Conservation (phyloP, 2,329 filamentous ascomycete species). For the Xylariomycetidae sp. region DNA sequence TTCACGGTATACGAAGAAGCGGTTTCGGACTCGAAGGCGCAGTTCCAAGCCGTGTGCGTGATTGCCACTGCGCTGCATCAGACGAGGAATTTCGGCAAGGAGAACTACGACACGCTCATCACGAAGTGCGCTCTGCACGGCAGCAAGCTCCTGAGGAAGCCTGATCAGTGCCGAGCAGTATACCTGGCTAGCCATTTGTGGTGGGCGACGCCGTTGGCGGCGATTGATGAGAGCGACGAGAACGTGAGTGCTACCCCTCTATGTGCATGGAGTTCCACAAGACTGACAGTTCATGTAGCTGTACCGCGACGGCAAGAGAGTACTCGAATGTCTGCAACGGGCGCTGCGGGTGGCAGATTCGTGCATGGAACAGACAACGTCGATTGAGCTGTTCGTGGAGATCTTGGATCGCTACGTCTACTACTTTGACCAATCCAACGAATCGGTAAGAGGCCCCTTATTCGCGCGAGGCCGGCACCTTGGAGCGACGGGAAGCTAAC, state of each 20-base stretch:
- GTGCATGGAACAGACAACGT: slow-evolving; percentile 97
- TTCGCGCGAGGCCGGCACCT: no score
- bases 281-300: slow-evolving; percentile 46
- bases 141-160: slow-evolving; percentile 94
- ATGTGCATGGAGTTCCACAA: slow-evolving; percentile 1
- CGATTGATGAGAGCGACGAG: slow-evolving; percentile 73
- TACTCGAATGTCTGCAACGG: slow-evolving; percentile 91
- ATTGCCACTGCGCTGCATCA: slow-evolving; percentile 86
- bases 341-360: slow-evolving; percentile 94
- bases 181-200: slow-evolving; percentile 95
- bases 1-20: slow-evolving; percentile 98
- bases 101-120: slow-evolving; percentile 98
- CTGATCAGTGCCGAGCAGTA: slow-evolving; percentile 93
- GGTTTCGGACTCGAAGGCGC: slow-evolving; percentile 89
- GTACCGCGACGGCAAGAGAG: slow-evolving; percentile 95
- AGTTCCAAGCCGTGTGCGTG: slow-evolving; percentile 96
- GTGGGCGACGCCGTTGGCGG: slow-evolving; percentile 86
- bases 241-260: slow-evolving; percentile 5
- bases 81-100: slow-evolving; percentile 84
- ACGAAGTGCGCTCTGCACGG: slow-evolving; percentile 96
- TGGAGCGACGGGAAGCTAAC: slow-evolving; percentile 4
- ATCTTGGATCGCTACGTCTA: slow-evolving; percentile 98
- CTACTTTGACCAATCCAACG: slow-evolving; percentile 98
- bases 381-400: slow-evolving; percentile 96
- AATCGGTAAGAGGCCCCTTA: slow-evolving; percentile 60